Evolutionary conservation across 352 stramenopile genomes (phyloP), one percentile per base, ranked within the genome.

Genomic region (Phytophthora ohioensis): DNA sequence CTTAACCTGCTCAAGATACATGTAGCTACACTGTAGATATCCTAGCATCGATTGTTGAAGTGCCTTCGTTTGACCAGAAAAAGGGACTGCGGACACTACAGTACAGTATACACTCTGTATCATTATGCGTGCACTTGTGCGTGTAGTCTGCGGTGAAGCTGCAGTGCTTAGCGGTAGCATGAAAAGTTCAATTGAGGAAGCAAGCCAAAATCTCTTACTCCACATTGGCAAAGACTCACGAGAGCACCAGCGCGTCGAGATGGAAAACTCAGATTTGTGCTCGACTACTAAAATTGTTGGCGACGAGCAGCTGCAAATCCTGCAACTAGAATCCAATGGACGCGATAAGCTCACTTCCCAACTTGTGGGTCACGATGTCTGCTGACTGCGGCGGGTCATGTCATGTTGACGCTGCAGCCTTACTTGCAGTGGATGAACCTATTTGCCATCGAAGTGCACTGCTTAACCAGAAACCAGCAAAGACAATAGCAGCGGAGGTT

Each of bases 281-380:
- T 31, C 27, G 46, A 53, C 46, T 53, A 53, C 27, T 13, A 15
- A 53, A 53, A 53, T 53, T 4, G 3, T 13, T 49, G 17, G 43
- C 12, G 21, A 12, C 21, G 8, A 52, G 39, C 49, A 57, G 31
- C 54, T 52, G 54, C 54, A 61, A 61, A 59, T 59, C 35, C 31
- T 32, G 49, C 54, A 43, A 41, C 39, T 21, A 49, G 32, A 59
- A 59, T 59, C 52, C 36, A 59, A 4, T 47, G 17, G 17, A 36
- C 3, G 30, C 46, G 46, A 52, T 21, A 36, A 36, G 46, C 12
- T 59, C 36, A 59, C 52, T 59, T 59, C 36, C 27, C 30, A 35
- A 21, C 36, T 47, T 30, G 36, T 59, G 27, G 17, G 45, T 15
- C n/a, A 32, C 43, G 8, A 32, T 49, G n/a, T 34, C 5, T 4